Evolutionary conservation across 306 rosid species (phyloP).

Genomic region (Abrus pulchellus): DNA sequence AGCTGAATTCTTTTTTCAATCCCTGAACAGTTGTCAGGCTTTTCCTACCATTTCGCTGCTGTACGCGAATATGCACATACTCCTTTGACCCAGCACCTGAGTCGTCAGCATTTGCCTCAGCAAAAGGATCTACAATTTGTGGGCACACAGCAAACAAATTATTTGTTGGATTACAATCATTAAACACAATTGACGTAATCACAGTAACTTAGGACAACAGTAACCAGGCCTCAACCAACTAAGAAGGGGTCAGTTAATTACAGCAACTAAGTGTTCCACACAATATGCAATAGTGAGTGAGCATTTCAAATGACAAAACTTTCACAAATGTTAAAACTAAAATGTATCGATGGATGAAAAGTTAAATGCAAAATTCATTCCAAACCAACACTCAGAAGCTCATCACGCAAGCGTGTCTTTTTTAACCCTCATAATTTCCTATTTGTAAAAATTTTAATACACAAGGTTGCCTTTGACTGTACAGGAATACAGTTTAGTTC

Average conservation of each 20-base stretch:
- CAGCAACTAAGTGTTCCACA: not conserved
- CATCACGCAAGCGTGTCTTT: not conserved
- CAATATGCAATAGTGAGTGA: too few species aligned
- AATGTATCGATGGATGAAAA: not conserved
- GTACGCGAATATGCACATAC: constrained; percentile 90
- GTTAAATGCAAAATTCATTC: not conserved
- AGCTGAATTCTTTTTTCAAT: constrained; percentile 91
- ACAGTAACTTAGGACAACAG: not conserved
- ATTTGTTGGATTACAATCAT: not conserved
- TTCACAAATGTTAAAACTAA: not conserved
- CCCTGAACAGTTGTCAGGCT: constrained; percentile 96
- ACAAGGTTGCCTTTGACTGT: not conserved
- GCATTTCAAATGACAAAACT: not conserved
- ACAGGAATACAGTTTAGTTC: not conserved
- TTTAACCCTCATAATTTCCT: not conserved
- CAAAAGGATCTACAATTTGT: constrained; percentile 80
- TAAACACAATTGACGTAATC: not conserved
- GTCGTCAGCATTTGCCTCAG: constrained; percentile 85
- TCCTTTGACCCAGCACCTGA: constrained; percentile 92
- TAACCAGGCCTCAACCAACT: not conserved
- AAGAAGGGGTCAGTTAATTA: not conserved
- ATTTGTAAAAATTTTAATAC: not conserved
- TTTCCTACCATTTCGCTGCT: constrained; percentile 93
- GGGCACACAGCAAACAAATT: not conserved
- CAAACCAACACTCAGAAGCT: not conserved